Evolutionary conservation across 805 yeast species (phyloP).

Genomic region (Metschnikowia proteae): DNA sequence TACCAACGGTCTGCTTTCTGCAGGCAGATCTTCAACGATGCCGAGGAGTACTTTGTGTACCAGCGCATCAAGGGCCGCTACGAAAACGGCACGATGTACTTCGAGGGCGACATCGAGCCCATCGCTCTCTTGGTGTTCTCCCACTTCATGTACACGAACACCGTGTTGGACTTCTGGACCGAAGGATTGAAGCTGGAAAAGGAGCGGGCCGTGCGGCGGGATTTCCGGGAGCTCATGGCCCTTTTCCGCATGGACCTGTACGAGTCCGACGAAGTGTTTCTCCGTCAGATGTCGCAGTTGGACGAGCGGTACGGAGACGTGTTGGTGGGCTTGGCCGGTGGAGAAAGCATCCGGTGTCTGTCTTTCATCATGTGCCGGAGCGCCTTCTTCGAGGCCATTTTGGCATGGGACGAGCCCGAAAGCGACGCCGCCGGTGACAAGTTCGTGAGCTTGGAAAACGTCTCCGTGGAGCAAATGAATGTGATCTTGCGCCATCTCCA

Average conservation of each 20-base stretch:
- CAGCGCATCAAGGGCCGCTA: slow-evolving; percentile 26
- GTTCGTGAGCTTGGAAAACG: slow-evolving; percentile 41
- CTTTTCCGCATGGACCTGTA: slow-evolving; percentile 16
- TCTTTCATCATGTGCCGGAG: slow-evolving; percentile 53
- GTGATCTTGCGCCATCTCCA: slow-evolving; percentile 53
- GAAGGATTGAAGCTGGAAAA: slow-evolving; percentile 23
- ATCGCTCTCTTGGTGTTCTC: slow-evolving; percentile 38
- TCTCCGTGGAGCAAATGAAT: slow-evolving; percentile 41
- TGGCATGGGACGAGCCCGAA: slow-evolving; percentile 48
- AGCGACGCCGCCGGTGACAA: slow-evolving; percentile 14
- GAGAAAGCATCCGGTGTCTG: slow-evolving; percentile 45
- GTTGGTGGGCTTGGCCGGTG: slow-evolving; percentile 44
- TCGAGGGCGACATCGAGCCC: slow-evolving; percentile 25
- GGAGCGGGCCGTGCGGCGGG: slow-evolving; percentile 25
- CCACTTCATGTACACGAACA: slow-evolving; percentile 50
- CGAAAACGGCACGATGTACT: slow-evolving; percentile 16
- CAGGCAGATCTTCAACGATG: slow-evolving; percentile 19
- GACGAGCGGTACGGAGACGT: slow-evolving; percentile 37
- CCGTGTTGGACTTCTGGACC: slow-evolving; percentile 45
- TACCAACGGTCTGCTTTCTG: slow-evolving; percentile 28
- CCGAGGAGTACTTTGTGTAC: slow-evolving; percentile 22
- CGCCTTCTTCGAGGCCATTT: slow-evolving; percentile 57
- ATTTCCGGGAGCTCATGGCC: slow-evolving; percentile 25
- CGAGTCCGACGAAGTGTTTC: slow-evolving; percentile 9
- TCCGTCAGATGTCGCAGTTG: slow-evolving; percentile 7